These are phyloP conservation scores for Hymenotorrendiella dingleyae DNA, from an alignment of 2,329 filamentous ascomycete species.

Conservation along the genomic window DNA sequence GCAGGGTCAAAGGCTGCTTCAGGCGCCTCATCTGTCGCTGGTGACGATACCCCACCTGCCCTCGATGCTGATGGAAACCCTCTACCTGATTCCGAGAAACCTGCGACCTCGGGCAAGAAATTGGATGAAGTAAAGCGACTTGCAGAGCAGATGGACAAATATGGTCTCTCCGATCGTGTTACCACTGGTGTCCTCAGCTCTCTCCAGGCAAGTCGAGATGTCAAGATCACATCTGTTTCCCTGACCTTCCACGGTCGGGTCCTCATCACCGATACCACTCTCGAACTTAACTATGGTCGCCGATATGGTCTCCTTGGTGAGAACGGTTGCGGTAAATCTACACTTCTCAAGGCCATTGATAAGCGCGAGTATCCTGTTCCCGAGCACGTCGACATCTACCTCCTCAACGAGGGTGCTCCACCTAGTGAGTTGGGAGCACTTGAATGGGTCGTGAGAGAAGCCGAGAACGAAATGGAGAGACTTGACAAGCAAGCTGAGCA, in stretches of 20 bases:
- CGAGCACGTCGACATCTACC: slow-evolving; percentile 95
- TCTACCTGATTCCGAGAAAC: slow-evolving; percentile 51
- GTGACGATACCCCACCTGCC: slow-evolving; percentile 57
- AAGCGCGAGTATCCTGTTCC: slow-evolving; percentile 93
- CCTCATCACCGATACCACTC: slow-evolving; percentile 84
- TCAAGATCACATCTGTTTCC: slow-evolving; percentile 91
- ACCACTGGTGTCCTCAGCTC: slow-evolving; percentile 95
- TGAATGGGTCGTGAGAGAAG: slow-evolving; percentile 95
- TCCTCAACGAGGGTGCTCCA: slow-evolving; percentile 94
- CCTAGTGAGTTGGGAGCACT: slow-evolving; percentile 83
- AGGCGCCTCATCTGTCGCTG: slow-evolving; percentile 60
- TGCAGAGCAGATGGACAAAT: slow-evolving; percentile 88
- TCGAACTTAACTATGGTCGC: slow-evolving; percentile 89
- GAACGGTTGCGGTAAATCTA: slow-evolving; percentile 99
- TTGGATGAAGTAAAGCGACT: slow-evolving; percentile 79
- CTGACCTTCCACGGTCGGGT: slow-evolving; percentile 98
- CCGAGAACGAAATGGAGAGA: slow-evolving; percentile 84
- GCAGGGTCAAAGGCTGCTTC: slow-evolving; percentile 61
- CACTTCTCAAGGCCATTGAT: slow-evolving; percentile 90
- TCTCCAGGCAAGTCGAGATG: slow-evolving; percentile 77
- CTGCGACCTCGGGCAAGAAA: slow-evolving; percentile 67
- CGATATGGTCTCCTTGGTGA: slow-evolving; percentile 94
- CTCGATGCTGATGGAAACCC: slow-evolving; percentile 56
- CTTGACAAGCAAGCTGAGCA: slow-evolving; percentile 86
- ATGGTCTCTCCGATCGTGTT: slow-evolving; percentile 93